Evolutionary conservation across 345 rosid genomes (phyloP), one percentile per base, ranked within the genome.

Genomic region (Microcos paniculata): DNA sequence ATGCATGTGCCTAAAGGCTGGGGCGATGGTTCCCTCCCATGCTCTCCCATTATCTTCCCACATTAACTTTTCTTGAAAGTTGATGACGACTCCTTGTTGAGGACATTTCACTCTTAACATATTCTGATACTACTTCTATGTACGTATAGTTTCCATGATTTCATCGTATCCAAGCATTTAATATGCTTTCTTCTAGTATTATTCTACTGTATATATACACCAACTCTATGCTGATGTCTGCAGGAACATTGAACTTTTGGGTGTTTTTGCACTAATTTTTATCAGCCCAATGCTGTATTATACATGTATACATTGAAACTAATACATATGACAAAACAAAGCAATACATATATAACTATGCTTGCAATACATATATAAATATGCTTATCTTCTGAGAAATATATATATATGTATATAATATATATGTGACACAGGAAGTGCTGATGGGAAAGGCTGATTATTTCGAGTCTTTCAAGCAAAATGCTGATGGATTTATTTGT

Each of bases 401-500:
- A n/a, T n/a, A 19, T 7, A 35, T 35, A 4, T 35, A 7, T 35
- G 6, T 35, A 4, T 35, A n/a, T n/a, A n/a, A n/a, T n/a, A n/a
- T n/a, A n/a, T n/a, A n/a, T n/a, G n/a, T 67, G 3, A 38, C 6
- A 61, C 91, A 95, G 99, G 98, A 95, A 82, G 98, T 95, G 81
- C 63, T 95, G 65, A 91, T 87, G 99, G 99, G 99, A 70, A 93
- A 80, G 88, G 98, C 98, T 80, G 90, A 82, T 64, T 95, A 89
- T 81, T 95, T 95, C 77, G 76, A 82, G 81, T 87, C 94, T 48
- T 95, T 95, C 94, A 90, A 87, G 88, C 91, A 86, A 74, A 93
- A 95, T 76, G 98, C 99, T 28, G 98, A 95, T 75, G 90, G 63
- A 18, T 95, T 95, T 81, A 95, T 95, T 77, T 95, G 99, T 79